These are phyloP conservation scores for Nakazawaea ernobii DNA, from an alignment of 805 yeast species.

Conservation along the genomic window DNA sequence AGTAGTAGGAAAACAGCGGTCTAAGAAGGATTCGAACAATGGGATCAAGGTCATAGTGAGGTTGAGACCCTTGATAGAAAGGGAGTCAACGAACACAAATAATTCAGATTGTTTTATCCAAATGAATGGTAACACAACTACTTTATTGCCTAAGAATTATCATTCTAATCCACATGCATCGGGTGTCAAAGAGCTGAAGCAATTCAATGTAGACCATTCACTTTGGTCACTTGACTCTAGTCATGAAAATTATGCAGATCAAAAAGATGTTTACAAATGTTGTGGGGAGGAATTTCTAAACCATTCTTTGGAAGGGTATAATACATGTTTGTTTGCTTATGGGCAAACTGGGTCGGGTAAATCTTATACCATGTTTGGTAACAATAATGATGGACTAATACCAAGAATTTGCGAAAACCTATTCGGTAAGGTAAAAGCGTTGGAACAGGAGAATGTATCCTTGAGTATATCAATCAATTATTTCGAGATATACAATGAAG, in stretches of 20 bases:
- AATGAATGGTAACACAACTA: constrained; percentile 10
- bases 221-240: constrained; percentile 39
- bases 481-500: constrained; percentile 75
- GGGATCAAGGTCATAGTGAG: constrained; percentile 13
- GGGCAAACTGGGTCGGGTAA: constrained; percentile 90
- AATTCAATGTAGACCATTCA: constrained; percentile 46
- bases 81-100: constrained; percentile 16
- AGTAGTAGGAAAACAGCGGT: constrained; percentile 11
- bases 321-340: constrained; percentile 38
- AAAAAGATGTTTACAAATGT: constrained; percentile 41
- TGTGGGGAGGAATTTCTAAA: constrained; percentile 56
- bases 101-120: constrained; percentile 17
- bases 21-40: not conserved
- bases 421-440: constrained; percentile 33
- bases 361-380: constrained; percentile 76
- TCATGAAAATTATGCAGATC: constrained; percentile 35
- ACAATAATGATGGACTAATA: constrained; percentile 53
- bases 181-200: constrained; percentile 16
- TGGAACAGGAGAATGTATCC: constrained; percentile 28
- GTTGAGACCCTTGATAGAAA: constrained; percentile 7
- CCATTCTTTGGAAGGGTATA: constrained; percentile 60
- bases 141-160: constrained; percentile 1
- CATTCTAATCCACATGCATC: not conserved
- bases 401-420: constrained; percentile 55
- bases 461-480: constrained; percentile 50